Evolutionary conservation across 2,329 filamentous ascomycete species (phyloP).

Genomic region (Immersiporthe knoxdaviesiana): DNA sequence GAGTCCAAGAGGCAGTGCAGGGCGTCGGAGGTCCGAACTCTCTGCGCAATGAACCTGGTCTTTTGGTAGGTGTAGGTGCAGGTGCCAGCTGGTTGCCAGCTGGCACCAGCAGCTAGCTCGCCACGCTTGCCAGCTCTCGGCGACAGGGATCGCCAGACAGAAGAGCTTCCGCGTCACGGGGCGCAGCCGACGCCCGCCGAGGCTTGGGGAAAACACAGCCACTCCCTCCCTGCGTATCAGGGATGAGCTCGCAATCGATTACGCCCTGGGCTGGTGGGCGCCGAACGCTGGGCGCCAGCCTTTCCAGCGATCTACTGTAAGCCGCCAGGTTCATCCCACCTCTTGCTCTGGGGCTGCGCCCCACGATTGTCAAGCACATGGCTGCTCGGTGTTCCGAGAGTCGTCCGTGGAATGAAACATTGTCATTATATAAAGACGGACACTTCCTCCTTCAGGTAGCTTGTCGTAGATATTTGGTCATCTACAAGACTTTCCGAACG

Average conservation of each 20-base stretch:
- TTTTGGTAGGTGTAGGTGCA: background rate
- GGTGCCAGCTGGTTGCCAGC: background rate
- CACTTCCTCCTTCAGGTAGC: background rate
- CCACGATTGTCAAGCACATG: background rate
- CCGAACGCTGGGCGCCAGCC: background rate
- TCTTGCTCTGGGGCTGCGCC: background rate
- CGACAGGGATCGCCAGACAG: background rate
- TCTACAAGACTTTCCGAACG: background rate
- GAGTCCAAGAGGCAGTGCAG: no score
- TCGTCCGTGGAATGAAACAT: background rate
- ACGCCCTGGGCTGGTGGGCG: no score
- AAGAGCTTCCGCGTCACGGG: background rate
- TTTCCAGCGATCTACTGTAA: background rate
- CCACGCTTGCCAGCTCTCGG: background rate
- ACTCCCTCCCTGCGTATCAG: background rate
- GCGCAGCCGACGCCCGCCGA: background rate
- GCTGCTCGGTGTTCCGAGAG: background rate
- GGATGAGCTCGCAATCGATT: no score
- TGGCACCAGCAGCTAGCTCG: background rate
- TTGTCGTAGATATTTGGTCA: background rate
- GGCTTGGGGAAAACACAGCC: background rate
- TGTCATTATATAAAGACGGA: conserved; percentile 1
- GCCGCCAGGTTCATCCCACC: background rate
- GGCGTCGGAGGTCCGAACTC: no score
- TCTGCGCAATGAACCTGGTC: no score